Conservation (phyloP, 2,329 filamentous ascomycete genomes). For the Ophiocordyceps camponoti-leonardi region DNA sequence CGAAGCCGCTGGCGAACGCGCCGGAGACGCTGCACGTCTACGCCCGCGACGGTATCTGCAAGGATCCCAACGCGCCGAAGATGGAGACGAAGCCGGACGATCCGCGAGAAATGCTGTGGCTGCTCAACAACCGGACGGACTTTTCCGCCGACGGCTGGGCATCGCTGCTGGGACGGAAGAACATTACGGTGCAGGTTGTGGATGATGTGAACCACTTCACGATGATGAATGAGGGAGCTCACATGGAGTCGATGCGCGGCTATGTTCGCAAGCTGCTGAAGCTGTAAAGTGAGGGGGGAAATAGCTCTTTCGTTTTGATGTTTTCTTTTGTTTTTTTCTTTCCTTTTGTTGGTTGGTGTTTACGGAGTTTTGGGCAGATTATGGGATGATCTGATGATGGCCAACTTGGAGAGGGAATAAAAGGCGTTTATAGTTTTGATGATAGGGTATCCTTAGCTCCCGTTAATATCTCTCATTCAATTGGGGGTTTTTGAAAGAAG, state of each 20-base stretch:
- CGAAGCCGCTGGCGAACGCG: constrained; percentile 38
- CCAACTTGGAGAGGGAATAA: no score
- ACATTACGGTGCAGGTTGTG: constrained; percentile 52
- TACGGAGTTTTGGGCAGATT: no score
- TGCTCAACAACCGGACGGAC: constrained; percentile 56
- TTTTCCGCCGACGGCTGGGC: constrained; percentile 25
- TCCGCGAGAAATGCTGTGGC: constrained; percentile 48
- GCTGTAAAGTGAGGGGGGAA: no score
- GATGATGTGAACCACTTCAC: constrained; percentile 57
- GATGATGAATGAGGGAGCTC: constrained; percentile 38
- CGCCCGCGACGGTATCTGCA: constrained; percentile 57
- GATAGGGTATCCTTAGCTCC: no score
- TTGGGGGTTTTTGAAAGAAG: no score
- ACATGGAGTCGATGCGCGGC: neutral
- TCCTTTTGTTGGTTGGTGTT: no score
- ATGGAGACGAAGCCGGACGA: constrained; percentile 25
- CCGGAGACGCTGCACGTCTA: constrained; percentile 49
- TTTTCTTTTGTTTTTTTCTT: neutral
- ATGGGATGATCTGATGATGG: no score
- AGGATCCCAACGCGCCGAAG: constrained; percentile 31
- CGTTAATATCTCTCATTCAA: no score
- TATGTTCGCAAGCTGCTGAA: neutral
- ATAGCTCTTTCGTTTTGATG: neutral
- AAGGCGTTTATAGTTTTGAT: no score
- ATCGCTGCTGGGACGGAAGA: constrained; percentile 25